Percentiles rank a stretch among this genome's conserved stretches.
These are phyloP conservation scores for Coniochaeta sp. DNA, from an alignment of 2,329 filamentous ascomycete genomes.

Conservation along the genomic window DNA sequence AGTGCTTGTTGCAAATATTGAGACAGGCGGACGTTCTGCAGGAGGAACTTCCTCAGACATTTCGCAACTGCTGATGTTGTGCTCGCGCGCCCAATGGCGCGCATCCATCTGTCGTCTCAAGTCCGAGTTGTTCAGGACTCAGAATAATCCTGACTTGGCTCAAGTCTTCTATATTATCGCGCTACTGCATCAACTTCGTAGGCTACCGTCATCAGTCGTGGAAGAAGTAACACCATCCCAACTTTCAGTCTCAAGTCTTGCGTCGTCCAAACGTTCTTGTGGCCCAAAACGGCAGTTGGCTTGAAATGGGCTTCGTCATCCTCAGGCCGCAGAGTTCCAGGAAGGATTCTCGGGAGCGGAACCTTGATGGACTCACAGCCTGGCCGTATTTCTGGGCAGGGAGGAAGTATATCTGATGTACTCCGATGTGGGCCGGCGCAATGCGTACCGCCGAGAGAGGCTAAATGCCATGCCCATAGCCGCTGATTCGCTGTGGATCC, in stretches of 20 bases:
- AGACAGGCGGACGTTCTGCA: no score
- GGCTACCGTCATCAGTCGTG: neutral
- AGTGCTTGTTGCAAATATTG: neutral
- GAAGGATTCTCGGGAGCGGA: neutral
- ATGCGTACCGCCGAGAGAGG: conserved; percentile 1
- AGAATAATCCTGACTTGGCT: neutral
- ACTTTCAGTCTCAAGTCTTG: neutral
- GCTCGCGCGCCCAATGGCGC: no score
- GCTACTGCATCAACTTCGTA: neutral
- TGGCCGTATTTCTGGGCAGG: neutral
- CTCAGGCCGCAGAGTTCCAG: conserved; percentile 14
- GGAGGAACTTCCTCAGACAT: no score
- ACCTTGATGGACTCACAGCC: conserved; percentile 2
- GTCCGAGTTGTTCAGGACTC: neutral
- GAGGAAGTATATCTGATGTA: neutral
- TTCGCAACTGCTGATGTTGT: no score
- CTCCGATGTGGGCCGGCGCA: neutral
- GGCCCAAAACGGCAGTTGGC: conserved; percentile 13
- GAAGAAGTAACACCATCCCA: neutral
- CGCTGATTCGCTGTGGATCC: neutral
- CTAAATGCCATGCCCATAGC: neutral
- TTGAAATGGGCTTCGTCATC: conserved; percentile 14
- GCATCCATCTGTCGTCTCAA: no score
- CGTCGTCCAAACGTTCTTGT: neutral
- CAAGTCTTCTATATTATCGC: neutral